phyloP scores from a whole-genome alignment of 2,329 filamentous ascomycete species.

The Alternaria brassicae region DNA sequence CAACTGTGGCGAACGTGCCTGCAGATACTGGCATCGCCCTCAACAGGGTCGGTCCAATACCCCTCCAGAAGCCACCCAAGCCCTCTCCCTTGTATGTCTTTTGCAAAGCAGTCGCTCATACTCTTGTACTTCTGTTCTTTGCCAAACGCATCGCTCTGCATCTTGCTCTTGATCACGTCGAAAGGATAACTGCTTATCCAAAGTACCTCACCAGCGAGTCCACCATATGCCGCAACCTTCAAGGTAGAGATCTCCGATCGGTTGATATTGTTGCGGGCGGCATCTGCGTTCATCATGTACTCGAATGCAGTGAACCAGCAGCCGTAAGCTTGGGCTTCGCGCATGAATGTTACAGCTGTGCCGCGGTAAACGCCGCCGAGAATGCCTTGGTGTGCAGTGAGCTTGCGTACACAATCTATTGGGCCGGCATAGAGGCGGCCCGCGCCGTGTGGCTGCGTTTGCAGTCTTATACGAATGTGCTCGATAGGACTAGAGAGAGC shows the following conservation, averaged over 20 bases:
- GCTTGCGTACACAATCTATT: conserved; percentile 87
- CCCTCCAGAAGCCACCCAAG: conserved; percentile 88
- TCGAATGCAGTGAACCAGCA: conserved; percentile 96
- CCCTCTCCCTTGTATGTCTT: conserved; percentile 85
- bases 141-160: conserved; percentile 96
- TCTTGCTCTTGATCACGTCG: conserved; percentile 98
- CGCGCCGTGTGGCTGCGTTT: conserved; percentile 92
- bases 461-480: conserved; percentile 93
- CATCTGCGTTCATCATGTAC: conserved; percentile 93
- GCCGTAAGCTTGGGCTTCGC: conserved; percentile 94
- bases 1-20: conserved; percentile 86
- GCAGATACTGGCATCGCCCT: conserved; percentile 97
- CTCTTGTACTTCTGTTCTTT: conserved; percentile 72
- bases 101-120: conserved; percentile 88
- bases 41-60: conserved; percentile 85
- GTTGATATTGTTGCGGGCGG: conserved; percentile 74
- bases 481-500: conserved; percentile 91
- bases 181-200: conserved; percentile 96
- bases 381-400: conserved; percentile 72
- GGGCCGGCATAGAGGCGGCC: conserved; percentile 81
- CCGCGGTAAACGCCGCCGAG: conserved; percentile 83
- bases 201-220: conserved; percentile 88
- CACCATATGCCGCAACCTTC: conserved; percentile 92
- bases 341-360: conserved; percentile 80
- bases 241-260: conserved; percentile 79